phyloP scores from a whole-genome alignment of 2,329 filamentous ascomycete genomes.

The Aquanectria penicillioides region DNA sequence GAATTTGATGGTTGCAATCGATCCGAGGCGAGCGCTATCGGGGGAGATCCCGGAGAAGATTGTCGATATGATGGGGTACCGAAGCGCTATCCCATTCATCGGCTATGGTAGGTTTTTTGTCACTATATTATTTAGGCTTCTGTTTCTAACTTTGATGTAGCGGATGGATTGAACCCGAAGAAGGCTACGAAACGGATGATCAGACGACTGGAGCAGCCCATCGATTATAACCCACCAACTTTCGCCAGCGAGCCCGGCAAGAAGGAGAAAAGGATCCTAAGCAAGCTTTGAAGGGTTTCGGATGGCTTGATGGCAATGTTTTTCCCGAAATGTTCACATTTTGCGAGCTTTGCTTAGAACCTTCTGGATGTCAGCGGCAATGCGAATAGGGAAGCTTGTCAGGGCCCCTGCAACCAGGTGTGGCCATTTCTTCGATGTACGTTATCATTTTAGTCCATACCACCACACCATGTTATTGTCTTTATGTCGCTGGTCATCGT shows the following conservation, averaged over 20 bases:
- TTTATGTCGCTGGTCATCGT: too few species aligned
- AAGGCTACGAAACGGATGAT: constrained; percentile 18
- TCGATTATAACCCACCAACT: constrained; percentile 13
- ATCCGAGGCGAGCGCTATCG: constrained; percentile 14
- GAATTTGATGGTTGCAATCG: constrained; percentile 18
- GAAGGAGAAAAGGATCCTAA: constrained; percentile 9
- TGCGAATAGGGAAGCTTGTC: too few species aligned
- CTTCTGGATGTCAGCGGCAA: too few species aligned
- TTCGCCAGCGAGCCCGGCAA: constrained; percentile 9
- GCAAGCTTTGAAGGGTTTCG: constrained; percentile 1
- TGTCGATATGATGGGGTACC: constrained; percentile 23
- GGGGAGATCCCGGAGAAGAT: constrained; percentile 17
- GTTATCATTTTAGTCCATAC: too few species aligned
- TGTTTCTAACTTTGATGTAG: not conserved
- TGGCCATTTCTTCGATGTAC: too few species aligned
- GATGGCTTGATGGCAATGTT: too few species aligned
- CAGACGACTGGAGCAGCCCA: constrained; percentile 3
- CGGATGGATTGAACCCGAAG: constrained; percentile 15
- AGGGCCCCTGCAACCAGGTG: too few species aligned
- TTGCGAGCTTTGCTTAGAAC: too few species aligned
- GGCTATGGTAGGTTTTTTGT: constrained; percentile 6
- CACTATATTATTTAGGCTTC: fast-evolving
- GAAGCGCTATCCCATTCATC: constrained; percentile 16
- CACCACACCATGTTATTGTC: too few species aligned
- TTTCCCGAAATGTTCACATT: too few species aligned